Conservation (phyloP, 2,329 filamentous ascomycete genomes). For the Botrytis tulipae region DNA sequence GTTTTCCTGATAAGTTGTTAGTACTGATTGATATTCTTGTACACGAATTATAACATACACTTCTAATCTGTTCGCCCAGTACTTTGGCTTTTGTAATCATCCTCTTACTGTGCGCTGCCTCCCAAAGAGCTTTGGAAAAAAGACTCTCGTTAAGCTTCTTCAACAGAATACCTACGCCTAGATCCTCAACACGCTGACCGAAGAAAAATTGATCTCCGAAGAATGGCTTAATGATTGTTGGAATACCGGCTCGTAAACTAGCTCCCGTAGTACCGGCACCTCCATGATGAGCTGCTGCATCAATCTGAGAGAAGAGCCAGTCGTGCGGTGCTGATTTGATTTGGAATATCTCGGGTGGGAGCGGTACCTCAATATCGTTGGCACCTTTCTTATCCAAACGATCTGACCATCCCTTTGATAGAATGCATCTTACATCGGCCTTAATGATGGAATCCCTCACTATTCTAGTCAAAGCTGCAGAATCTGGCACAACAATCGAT, state of each 20-base stretch:
- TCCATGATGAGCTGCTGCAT: conserved; percentile 91
- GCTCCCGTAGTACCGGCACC: conserved; percentile 94
- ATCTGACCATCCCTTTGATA: conserved; percentile 97
- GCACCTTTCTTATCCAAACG: conserved; percentile 61
- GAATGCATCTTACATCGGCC: conserved; percentile 88
- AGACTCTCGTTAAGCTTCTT: conserved; percentile 85
- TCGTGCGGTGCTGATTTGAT: conserved; percentile 93
- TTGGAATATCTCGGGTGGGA: conserved; percentile 78
- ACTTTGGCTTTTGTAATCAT: conserved; percentile 86
- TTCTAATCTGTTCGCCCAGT: conserved; percentile 83
- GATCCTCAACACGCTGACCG: conserved; percentile 81
- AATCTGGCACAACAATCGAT: conserved; percentile 90
- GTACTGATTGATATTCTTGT: conserved; percentile 18
- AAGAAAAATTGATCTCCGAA: conserved; percentile 99
- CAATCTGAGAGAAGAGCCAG: conserved; percentile 92
- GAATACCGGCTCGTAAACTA: conserved; percentile 83
- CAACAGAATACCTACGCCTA: conserved; percentile 87
- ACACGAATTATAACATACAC: conserved; percentile 54
- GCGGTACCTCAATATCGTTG: conserved; percentile 55
- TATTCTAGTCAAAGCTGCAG: conserved; percentile 83
- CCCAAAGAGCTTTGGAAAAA: conserved; percentile 85
- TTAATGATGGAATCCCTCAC: conserved; percentile 88
- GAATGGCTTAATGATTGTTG: conserved; percentile 93
- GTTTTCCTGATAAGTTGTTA: conserved; percentile 63
- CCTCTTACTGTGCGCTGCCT: conserved; percentile 82